Conservation (phyloP, 2,329 filamentous ascomycete species). For the Trichothecium sympodiale region DNA sequence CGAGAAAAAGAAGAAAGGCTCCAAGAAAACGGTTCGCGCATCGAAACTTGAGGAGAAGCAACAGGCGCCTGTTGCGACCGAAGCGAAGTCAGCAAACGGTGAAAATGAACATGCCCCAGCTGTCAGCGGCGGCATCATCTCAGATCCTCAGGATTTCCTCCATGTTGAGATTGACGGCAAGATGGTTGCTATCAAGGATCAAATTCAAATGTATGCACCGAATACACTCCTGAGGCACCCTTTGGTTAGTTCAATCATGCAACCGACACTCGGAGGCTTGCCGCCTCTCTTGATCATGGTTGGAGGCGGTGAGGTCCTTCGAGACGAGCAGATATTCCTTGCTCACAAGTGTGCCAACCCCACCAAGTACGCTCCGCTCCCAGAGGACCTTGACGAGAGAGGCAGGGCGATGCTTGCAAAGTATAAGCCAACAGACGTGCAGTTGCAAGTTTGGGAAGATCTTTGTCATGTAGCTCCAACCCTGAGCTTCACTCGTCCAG, state of each 20-base stretch:
- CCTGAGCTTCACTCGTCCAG: constrained; percentile 89
- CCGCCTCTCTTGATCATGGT: constrained; percentile 79
- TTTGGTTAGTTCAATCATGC: constrained; percentile 77
- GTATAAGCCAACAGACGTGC: constrained; percentile 79
- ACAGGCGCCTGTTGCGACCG: constrained; percentile 19
- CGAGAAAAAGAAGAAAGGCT: constrained; percentile 24
- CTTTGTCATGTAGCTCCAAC: constrained; percentile 88
- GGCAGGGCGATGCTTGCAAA: constrained; percentile 48
- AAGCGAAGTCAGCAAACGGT: constrained; percentile 9
- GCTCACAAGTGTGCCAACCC: constrained; percentile 93
- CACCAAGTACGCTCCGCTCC: constrained; percentile 57
- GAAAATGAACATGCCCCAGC: constrained; percentile 7
- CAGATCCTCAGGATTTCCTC: constrained; percentile 28
- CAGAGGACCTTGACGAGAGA: constrained; percentile 50
- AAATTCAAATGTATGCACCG: constrained; percentile 75
- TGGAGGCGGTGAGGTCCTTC: constrained; percentile 78
- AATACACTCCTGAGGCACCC: constrained; percentile 82
- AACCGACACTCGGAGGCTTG: constrained; percentile 79
- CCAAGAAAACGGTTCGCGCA: background rate
- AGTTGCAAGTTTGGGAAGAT: constrained; percentile 93
- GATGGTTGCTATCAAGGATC: constrained; percentile 67
- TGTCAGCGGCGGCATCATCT: constrained; percentile 15
- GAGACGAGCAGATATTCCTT: constrained; percentile 90
- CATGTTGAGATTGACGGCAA: constrained; percentile 62
- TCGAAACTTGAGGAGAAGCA: constrained; percentile 18